Base-by-base conservation (phyloP, 2,329 filamentous ascomycete genomes). In the Fonsecaea monophora region DNA sequence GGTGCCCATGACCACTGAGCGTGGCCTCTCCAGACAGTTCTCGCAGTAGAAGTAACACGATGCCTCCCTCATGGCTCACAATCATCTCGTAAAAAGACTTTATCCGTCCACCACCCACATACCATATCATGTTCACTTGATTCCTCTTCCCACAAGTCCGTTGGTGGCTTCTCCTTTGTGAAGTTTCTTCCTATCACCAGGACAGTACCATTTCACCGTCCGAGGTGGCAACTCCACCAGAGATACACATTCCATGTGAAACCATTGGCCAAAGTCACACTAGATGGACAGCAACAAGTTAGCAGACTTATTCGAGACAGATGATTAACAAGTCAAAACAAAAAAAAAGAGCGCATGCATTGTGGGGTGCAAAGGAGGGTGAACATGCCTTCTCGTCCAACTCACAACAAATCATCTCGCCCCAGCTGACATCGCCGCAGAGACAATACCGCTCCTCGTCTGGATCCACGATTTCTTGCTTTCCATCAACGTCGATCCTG, bases 321-420 rank as follows among this genome's bases (percentile, higher is more conserved):
- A 13, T 12, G n/a, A 21, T 7, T 5, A 55, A 35, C 6, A 32
- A 32, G 30, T 32, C 30, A 35, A 12, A 21, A 30, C 21, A 3
- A 8, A 13, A n/a, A 12, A 18, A 18, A 13, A 9, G 18, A 34
- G 35, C 35, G 30, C 21, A 34, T 13, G 38, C 8, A 15, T 30
- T 55, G 25, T n/a, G 8, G 35, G 35, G 18, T 35, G 53, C 6
- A 37, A 35, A 10, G 30, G 12, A 6, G 30, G 38, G 45, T 35
- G 57, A 64, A 62, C 76, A 69, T 75, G 67, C 77, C 72, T 85
- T 84, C 72, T 87, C 84, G 60, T 83, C 82, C 71, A 88, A 86
- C 72, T 89, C 87, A 73, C 87, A 90, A 53, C 83, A 85, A 67
- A 90, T 87, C 87, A 90, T 90, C 42, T 83, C 84, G 35, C 87